A percentile compares a stretch with the other conserved stretches of the same genome.
These are phyloP conservation scores for Talaromyces sp. DNA, from an alignment of 2,329 filamentous ascomycete species.

Conservation along the genomic window DNA sequence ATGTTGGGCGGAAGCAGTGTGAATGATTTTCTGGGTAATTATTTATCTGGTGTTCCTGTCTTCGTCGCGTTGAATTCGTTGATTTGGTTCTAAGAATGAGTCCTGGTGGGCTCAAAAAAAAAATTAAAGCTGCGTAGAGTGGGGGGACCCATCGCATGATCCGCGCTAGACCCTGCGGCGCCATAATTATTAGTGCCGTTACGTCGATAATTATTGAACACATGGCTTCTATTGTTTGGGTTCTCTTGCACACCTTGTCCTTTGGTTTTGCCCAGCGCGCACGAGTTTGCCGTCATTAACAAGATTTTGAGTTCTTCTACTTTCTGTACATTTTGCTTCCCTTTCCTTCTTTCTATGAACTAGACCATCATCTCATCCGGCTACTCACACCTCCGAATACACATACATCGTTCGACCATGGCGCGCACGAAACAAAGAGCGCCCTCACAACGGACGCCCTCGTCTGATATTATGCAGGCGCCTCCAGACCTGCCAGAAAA, in stretches of 20 bases:
- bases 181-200: not conserved
- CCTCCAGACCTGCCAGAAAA: slow-evolving; percentile 26
- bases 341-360: not conserved
- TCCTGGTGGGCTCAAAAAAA: not conserved
- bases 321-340: slow-evolving; percentile 1
- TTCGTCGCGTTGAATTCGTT: not conserved
- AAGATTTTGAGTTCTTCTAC: not conserved
- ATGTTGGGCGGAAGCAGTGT: not conserved
- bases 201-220: slow-evolving; percentile 7
- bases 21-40: not conserved
- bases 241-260: not conserved
- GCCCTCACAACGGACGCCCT: slow-evolving; percentile 60
- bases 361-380: not conserved
- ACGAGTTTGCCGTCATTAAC: not conserved
- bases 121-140: not conserved
- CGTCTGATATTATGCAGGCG: slow-evolving; percentile 57
- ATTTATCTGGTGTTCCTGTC: not conserved
- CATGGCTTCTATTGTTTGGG: slow-evolving; percentile 8
- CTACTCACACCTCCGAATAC: not conserved
- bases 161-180: not conserved
- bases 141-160: not conserved
- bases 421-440: slow-evolving; percentile 64
- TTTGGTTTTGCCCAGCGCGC: not conserved
- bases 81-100: not conserved
- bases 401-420: slow-evolving; percentile 43